phyloP scores from a whole-genome alignment of 257 asterid genomes.

The Nicotiana sylvestris region DNA sequence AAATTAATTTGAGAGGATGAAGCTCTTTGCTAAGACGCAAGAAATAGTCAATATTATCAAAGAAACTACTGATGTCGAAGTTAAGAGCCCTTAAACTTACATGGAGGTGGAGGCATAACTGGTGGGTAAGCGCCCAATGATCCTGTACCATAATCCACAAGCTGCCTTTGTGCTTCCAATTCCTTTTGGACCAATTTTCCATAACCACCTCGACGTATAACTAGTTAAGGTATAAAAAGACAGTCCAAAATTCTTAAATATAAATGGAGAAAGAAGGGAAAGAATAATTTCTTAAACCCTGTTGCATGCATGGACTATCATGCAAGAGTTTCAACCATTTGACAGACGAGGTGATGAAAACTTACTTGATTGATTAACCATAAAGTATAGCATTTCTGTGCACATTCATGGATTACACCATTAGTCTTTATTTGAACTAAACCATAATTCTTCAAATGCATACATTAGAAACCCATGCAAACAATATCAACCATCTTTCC shows the following conservation, averaged over 20 bases:
- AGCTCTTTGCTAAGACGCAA: neutral
- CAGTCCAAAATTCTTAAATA: neutral
- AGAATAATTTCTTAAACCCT: neutral
- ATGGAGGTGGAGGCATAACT: constrained; percentile 44
- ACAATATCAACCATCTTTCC: neutral
- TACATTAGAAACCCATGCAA: neutral
- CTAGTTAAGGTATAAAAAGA: constrained; percentile 41
- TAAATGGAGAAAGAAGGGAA: neutral
- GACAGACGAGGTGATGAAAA: neutral
- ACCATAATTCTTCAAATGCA: neutral
- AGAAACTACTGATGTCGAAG: neutral
- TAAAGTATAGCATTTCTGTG: neutral
- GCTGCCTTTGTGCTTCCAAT: constrained; percentile 87
- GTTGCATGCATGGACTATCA: neutral
- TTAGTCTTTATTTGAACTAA: neutral
- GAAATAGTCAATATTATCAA: neutral
- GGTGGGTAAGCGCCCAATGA: constrained; percentile 67
- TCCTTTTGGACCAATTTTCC: constrained; percentile 90
- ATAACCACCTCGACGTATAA: constrained; percentile 88
- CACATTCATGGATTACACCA: neutral
- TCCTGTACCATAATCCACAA: constrained; percentile 83
- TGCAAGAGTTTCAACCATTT: neutral
- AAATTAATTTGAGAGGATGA: neutral
- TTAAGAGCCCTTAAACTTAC: constrained; percentile 38
- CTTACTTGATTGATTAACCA: neutral